phyloP scores from a whole-genome alignment of 768 basidiomycete species.

The Agaricus blazei region DNA sequence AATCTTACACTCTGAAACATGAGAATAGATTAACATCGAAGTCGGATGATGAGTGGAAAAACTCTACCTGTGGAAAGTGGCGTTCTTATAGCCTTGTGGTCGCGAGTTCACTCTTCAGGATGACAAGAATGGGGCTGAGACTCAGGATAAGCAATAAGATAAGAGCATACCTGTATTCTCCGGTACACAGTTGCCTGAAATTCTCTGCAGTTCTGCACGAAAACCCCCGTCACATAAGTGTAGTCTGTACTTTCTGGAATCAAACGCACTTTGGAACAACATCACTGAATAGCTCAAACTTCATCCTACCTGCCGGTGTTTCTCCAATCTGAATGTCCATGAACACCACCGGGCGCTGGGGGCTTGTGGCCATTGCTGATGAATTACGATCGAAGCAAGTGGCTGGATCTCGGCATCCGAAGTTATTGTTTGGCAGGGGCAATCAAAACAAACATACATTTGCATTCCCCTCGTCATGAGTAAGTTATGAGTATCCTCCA shows the following conservation, averaged over 20 bases:
- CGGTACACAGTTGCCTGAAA: slow-evolving; percentile 95
- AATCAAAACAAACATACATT: neutral
- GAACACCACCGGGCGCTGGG: slow-evolving; percentile 84
- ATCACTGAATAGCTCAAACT: slow-evolving; percentile 97
- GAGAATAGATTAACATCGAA: slow-evolving; percentile 12
- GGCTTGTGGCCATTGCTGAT: slow-evolving; percentile 26
- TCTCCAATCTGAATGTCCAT: slow-evolving; percentile 98
- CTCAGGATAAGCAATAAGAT: neutral
- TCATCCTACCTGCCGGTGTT: slow-evolving; percentile 90
- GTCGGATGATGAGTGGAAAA: neutral
- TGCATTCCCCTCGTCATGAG: no score
- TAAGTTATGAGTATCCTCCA: no score
- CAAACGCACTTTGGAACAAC: slow-evolving; percentile 82
- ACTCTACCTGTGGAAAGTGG: slow-evolving; percentile 85
- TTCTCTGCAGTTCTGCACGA: slow-evolving; percentile 86
- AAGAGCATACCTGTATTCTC: slow-evolving; percentile 76
- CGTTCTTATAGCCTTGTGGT: slow-evolving; percentile 87
- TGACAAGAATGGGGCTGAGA: slow-evolving; percentile 2
- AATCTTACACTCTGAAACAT: slow-evolving; percentile 61
- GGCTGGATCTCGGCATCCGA: no score
- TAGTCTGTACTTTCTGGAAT: neutral
- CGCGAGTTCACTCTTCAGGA: slow-evolving; percentile 59
- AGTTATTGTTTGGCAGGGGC: neutral
- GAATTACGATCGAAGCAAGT: neutral
- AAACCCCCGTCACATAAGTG: slow-evolving; percentile 3